Conservation (phyloP, 495 filamentous ascomycete species). For the Neurospora sp. region DNA sequence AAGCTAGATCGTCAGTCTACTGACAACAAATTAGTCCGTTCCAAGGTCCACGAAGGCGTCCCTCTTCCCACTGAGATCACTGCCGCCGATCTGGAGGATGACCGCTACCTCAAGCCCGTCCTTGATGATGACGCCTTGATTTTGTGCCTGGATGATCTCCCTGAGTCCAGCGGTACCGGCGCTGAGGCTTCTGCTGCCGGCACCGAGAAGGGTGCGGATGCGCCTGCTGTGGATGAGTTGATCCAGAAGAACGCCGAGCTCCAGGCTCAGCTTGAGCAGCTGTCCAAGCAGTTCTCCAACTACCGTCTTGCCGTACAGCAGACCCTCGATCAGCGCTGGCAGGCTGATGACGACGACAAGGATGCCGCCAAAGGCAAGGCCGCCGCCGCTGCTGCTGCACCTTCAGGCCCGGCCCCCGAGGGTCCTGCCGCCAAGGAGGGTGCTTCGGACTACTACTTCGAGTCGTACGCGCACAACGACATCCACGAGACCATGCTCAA, state of each 20-base stretch:
- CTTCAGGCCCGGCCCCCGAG: conserved; percentile 14
- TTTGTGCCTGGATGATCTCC: conserved; percentile 71
- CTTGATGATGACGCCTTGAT: conserved; percentile 86
- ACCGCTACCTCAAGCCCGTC: conserved; percentile 69
- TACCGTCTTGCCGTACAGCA: conserved; percentile 60
- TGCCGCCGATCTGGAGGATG: conserved; percentile 53
- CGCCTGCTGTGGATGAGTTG: conserved; percentile 28
- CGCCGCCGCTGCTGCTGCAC: conserved; percentile 1
- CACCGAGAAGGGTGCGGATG: conserved; percentile 11
- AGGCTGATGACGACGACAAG: conserved; percentile 28
- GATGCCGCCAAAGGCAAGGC: conserved; percentile 5
- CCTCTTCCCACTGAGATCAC: conserved; percentile 45
- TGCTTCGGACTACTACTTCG: conserved; percentile 64
- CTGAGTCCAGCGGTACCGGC: conserved; percentile 21
- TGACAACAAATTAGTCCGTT: conserved; percentile 22
- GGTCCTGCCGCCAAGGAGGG: conserved; percentile 13
- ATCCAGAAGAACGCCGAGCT: conserved; percentile 52
- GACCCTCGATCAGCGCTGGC: conserved; percentile 63
- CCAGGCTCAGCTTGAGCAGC: conserved; percentile 54
- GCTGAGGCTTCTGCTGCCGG: conserved; percentile 6
- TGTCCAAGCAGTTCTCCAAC: conserved; percentile 58
- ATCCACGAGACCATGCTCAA: conserved; percentile 94
- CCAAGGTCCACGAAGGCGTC: conserved; percentile 34
- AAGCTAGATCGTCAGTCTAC: background rate
- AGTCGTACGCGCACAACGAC: conserved; percentile 69